Conservation (phyloP, 768 basidiomycete genomes). For the Scleroderma bovista region DNA sequence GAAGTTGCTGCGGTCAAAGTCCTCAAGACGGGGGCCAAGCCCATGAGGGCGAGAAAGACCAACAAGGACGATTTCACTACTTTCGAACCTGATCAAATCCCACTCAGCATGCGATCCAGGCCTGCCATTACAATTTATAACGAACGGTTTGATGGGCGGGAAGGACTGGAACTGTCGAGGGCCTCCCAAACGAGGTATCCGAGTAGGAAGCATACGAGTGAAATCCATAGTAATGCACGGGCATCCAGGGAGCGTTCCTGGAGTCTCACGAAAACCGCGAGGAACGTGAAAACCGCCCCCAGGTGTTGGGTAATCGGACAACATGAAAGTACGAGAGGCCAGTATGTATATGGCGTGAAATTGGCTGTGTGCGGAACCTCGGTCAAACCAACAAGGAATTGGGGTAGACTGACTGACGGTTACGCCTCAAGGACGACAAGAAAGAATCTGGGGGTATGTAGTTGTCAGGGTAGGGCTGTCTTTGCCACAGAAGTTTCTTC, state of each 20-base stretch:
- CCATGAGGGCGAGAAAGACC: conserved; percentile 83
- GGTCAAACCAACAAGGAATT: conserved; percentile 10
- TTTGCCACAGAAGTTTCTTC: conserved; percentile 79
- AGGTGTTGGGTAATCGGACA: conserved; percentile 83
- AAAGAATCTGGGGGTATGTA: conserved; percentile 73
- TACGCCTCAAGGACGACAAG: conserved; percentile 70
- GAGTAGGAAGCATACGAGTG: conserved; percentile 49
- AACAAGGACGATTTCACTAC: conserved; percentile 76
- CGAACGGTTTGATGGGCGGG: conserved; percentile 20
- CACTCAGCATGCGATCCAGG: conserved; percentile 8
- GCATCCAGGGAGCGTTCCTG: conserved; percentile 62
- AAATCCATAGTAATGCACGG: conserved; percentile 60
- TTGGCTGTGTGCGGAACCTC: conserved; percentile 63
- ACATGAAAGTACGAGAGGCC: conserved; percentile 62
- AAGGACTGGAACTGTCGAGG: conserved; percentile 36
- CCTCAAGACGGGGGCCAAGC: conserved; percentile 84
- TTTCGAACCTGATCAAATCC: conserved; percentile 51
- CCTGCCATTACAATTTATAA: conserved; percentile 1
- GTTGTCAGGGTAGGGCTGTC: conserved; percentile 75
- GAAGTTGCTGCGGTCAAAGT: conserved; percentile 94
- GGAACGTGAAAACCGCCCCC: conserved; percentile 73
- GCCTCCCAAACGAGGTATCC: conserved; percentile 65
- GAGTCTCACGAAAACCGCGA: conserved; percentile 72
- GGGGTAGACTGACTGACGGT: conserved; percentile 48
- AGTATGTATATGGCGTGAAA: conserved; percentile 74